Evolutionary conservation across 2,329 filamentous ascomycete genomes (phyloP), one percentile per base, ranked within the genome.

Genomic region (Cryphonectria carpinicola): DNA sequence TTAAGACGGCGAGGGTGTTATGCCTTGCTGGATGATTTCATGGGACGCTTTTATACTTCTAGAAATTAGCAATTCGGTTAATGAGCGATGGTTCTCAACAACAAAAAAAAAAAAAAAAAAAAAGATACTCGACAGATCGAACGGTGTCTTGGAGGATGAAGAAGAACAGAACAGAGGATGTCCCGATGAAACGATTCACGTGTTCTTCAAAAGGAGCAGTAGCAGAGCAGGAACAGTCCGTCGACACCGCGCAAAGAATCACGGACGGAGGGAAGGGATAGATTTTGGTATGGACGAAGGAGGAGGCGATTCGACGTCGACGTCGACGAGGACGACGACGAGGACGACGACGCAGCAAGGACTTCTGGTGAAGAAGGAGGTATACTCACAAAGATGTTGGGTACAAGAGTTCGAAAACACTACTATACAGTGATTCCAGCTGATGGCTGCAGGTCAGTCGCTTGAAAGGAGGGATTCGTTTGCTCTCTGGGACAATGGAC

Each of bases 1-100:
- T 46, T 61, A 68, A 49, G 70, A 67, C 56, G 56, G 61, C 54
- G 60, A 71, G 52, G 37, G n/a, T 46, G 41, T 54, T 71, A 71
- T 41, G 69, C 32, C 63, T 64, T 60, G 43, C 28, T 58, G 54
- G 66, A 56, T 66, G 60, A 64, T 69, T 72, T 72, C 71, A 72
- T 72, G 66, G 66, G 65, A 39, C 25, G 39, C 13, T 13, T 28
- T 28, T 14, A 58, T 25, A 43, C 54, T 46, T 66, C 71, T 72
- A 65, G 14, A 22, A 46, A 39, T 13, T 62, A 37, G 28, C 52
- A 28, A 14, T 25, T n/a, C 35, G 35, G 43, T 71, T 63, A 71
- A 68, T 68, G 71, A 67, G 63, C 56, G 68, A 71, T 39, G 71
- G 67, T 65, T 22, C 6, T 8, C 37, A 39, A 39, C 37, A 39